phyloP scores from a whole-genome alignment of 495 filamentous ascomycete species.

The Lophiostoma macrostomum region DNA sequence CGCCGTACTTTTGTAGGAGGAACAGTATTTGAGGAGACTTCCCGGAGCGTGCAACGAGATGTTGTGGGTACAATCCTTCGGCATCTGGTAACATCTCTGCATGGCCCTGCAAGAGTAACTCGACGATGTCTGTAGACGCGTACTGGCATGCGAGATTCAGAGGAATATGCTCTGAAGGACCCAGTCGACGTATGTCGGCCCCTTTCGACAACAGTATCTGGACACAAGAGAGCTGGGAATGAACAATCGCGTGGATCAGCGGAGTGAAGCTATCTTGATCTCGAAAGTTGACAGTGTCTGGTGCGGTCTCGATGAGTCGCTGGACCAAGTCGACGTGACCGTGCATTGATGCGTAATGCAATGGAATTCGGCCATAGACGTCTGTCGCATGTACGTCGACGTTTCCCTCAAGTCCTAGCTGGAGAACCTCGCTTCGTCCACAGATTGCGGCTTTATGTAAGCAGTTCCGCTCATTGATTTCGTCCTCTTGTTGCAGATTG shows the following conservation, averaged over 20 bases:
- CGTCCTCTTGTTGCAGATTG: constrained; percentile 83
- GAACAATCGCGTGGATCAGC: constrained; percentile 89
- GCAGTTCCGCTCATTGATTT: constrained; percentile 96
- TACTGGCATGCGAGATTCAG: constrained; percentile 93
- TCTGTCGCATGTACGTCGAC: constrained; percentile 78
- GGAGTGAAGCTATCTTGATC: constrained; percentile 98
- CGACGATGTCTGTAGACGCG: constrained; percentile 76
- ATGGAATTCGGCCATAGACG: constrained; percentile 88
- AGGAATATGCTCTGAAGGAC: constrained; percentile 87
- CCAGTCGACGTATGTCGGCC: constrained; percentile 75
- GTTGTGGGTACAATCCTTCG: constrained; percentile 95
- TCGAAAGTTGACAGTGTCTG: constrained; percentile 72
- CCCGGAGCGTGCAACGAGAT: constrained; percentile 89
- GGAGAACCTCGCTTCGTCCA: constrained; percentile 71
- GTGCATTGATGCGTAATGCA: constrained; percentile 96
- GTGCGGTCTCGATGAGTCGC: constrained; percentile 58
- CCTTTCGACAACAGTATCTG: constrained; percentile 66
- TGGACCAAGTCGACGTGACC: constrained; percentile 82
- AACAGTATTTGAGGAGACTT: constrained; percentile 73
- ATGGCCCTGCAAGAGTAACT: constrained; percentile 73
- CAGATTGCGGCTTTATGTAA: constrained; percentile 93
- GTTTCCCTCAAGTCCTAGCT: constrained; percentile 63
- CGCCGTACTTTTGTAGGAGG: constrained; percentile 78
- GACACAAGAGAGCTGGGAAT: constrained; percentile 73
- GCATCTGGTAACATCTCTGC: constrained; percentile 84